These are phyloP conservation scores for Pseudogymnoascus sp. DNA, from an alignment of 2,329 filamentous ascomycete species.

Conservation along the genomic window DNA sequence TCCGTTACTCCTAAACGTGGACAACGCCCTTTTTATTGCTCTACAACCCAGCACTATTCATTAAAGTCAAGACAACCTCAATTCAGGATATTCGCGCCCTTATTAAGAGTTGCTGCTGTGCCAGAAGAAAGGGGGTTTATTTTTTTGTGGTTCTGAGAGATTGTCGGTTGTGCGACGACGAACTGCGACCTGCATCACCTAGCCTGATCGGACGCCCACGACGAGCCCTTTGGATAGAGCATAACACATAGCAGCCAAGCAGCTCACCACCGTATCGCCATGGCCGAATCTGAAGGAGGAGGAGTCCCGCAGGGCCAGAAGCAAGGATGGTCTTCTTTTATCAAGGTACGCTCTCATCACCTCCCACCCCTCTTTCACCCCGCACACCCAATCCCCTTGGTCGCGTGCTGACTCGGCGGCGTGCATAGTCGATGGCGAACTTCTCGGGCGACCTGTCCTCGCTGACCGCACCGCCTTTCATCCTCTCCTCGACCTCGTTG, in stretches of 20 bases:
- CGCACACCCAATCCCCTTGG: slow-evolving; percentile 7
- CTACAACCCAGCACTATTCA: background rate
- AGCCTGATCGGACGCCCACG: background rate
- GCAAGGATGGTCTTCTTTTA: slow-evolving; percentile 9
- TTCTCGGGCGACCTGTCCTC: slow-evolving; percentile 78
- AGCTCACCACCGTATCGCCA: background rate
- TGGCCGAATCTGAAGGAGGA: slow-evolving; percentile 2
- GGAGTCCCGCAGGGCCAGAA: background rate
- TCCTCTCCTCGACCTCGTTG: slow-evolving; percentile 68
- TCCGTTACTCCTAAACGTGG: background rate
- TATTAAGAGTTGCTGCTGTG: background rate
- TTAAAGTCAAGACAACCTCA: background rate
- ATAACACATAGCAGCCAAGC: background rate
- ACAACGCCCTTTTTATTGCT: background rate
- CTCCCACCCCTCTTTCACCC: slow-evolving; percentile 2
- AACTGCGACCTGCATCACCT: background rate
- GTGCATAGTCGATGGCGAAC: slow-evolving; percentile 57
- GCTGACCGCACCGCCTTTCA: slow-evolving; percentile 73
- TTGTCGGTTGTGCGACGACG: slow-evolving; percentile 2
- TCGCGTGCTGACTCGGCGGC: background rate
- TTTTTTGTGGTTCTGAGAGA: background rate
- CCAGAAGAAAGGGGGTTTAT: background rate
- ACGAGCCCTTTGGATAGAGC: background rate
- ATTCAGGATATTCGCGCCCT: background rate
- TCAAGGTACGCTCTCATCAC: slow-evolving; percentile 4